A percentile compares a stretch with the other conserved stretches of the same genome.
phyloP scores from a whole-genome alignment of 106 monocot species.

The Dendrobium chrysotoxum region DNA sequence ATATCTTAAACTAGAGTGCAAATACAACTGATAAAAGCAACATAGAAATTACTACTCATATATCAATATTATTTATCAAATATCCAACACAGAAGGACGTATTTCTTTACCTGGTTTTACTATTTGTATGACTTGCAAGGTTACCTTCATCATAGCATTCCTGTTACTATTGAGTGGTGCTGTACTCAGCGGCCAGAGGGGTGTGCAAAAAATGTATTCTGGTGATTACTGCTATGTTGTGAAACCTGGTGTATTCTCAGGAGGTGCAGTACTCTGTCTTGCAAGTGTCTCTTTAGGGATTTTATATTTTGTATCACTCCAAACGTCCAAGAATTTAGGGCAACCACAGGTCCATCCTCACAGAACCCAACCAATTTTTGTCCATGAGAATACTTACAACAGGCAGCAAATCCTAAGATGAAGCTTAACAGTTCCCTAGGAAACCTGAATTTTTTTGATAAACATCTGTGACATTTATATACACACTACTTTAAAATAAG shows the following conservation, averaged over 20 bases:
- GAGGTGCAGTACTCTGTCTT: conserved; percentile 52
- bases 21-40: no score
- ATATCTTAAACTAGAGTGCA: no score
- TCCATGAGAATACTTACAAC: conserved; percentile 53
- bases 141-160: conserved; percentile 71
- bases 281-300: conserved; percentile 55
- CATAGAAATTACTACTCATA: no score
- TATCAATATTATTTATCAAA: background rate
- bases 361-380: conserved; percentile 44
- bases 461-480: background rate
- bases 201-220: conserved; percentile 51
- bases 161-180: conserved; percentile 69
- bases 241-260: conserved; percentile 79
- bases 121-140: conserved; percentile 32
- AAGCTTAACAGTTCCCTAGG: background rate
- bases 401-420: conserved; percentile 34
- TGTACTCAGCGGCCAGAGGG: conserved; percentile 57
- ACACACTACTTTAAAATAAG: background rate
- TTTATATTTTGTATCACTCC: conserved; percentile 45
- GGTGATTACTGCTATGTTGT: conserved; percentile 76
- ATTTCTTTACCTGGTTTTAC: background rate
- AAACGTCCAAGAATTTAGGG: conserved; percentile 43
- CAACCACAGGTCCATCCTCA: conserved; percentile 58
- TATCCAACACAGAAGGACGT: background rate
- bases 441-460: background rate